Evolutionary conservation across 2,329 filamentous ascomycete species (phyloP).

Genomic region (Colletotrichum kahawae): DNA sequence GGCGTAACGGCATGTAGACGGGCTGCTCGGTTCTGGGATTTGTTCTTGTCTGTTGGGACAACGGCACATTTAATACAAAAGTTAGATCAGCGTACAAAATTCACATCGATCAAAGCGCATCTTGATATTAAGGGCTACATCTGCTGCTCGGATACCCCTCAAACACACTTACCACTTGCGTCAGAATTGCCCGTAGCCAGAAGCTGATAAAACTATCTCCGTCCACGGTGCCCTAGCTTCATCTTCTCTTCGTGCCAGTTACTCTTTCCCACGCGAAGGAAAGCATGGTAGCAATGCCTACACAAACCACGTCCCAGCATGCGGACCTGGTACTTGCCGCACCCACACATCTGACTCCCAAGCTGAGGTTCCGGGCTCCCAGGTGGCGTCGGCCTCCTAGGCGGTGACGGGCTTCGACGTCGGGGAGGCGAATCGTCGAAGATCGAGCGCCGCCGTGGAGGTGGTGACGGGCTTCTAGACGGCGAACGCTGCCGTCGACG

Average conservation of each 20-base stretch:
- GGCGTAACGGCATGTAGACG: slow-evolving; percentile 62
- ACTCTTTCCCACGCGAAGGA: not conserved
- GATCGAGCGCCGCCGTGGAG: not conserved
- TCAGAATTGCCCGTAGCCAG: not conserved
- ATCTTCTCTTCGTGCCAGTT: not conserved
- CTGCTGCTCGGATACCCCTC: not conserved
- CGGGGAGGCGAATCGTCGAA: no score
- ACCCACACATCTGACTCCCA: not conserved
- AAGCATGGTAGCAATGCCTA: not conserved
- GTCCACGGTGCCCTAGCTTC: not conserved
- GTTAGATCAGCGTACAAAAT: not conserved
- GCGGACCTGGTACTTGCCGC: not conserved
- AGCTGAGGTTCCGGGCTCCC: not conserved
- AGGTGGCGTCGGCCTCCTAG: not conserved
- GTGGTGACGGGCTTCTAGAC: not conserved
- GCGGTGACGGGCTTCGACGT: not conserved
- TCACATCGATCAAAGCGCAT: not conserved
- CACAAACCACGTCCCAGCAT: not conserved
- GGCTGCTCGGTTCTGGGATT: not conserved
- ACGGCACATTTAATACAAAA: not conserved
- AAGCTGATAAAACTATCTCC: not conserved
- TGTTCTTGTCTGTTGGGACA: not conserved
- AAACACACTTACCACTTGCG: not conserved
- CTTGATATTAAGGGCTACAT: not conserved
- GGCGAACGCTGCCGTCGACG: not conserved